Base-by-base conservation (phyloP, 805 yeast species). In the Suhomyces kilbournensis region DNA sequence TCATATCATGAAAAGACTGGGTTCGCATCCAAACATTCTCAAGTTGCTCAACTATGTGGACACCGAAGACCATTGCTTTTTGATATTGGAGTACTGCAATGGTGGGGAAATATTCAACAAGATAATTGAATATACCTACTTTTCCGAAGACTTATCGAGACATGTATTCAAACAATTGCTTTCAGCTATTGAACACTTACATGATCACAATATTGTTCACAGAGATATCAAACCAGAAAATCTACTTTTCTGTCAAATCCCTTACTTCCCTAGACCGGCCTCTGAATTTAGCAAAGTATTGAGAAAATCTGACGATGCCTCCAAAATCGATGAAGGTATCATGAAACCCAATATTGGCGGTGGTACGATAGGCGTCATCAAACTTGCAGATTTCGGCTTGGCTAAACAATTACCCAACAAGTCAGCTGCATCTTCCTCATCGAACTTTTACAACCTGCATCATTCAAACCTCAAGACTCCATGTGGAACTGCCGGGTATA, bases 101-200 rank as follows among this genome's bases (percentile, higher is more conserved):
- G 96, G 96, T 7, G 96, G 96, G 8, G 96, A 88, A 69, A 79
- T 88, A 32, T 88, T 88, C 71, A 88, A 86, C 56, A 88, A 88
- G 63, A 86, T 88, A 60, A 88, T 88, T 47, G 84, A 86, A 52
- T 81, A 80, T 59, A 88, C 96, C 0, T 88, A 88, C 65, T 85
- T 88, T 66, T 77, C 85, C 48, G 96, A 88, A 66, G 83, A 84
- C 53, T 74, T 88, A 55, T 75, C 90, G 17, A 75, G 90, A 22
- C 93, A 87, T 68, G 83, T 88, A 5, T 86, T 88, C 55, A 63
- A 78, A 42, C 96, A 88, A 64, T 84, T 88, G 32, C 86, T 89
- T 3, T 74, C 79, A 46, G 86, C 93, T 0, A 79, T 88, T 20
- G 79, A 86, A 45, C 84, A 86, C 64, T 70, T 88, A 47, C 96